Percentiles rank a stretch among this genome's conserved stretches.
phyloP scores from a whole-genome alignment of 78 protist species.

The Andalucia godoyi region DNA sequence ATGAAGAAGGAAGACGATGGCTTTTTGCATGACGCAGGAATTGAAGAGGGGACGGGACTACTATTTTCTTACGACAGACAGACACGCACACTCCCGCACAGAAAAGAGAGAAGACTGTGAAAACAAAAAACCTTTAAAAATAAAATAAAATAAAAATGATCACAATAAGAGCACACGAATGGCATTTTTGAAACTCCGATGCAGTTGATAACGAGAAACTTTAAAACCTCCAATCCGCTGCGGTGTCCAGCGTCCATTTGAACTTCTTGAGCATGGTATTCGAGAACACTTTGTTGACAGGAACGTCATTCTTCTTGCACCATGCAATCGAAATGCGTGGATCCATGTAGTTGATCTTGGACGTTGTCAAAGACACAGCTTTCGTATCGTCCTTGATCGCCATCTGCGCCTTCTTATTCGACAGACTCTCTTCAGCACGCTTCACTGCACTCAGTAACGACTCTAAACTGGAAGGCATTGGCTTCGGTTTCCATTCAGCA shows the following conservation, averaged over 20 bases:
- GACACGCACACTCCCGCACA: too few relatives aligned
- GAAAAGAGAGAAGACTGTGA: too few relatives aligned
- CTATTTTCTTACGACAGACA: too few relatives aligned
- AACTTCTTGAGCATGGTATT: conserved; percentile 62
- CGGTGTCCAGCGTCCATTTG: conserved; percentile 69
- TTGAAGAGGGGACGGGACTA: too few relatives aligned
- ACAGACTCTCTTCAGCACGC: not conserved
- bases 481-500: not conserved
- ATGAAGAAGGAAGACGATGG: too few relatives aligned
- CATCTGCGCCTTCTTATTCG: not conserved
- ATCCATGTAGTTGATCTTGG: conserved; percentile 94
- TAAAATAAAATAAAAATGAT: too few relatives aligned
- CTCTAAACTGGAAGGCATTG: not conserved
- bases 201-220: too few relatives aligned
- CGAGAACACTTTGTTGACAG: conserved; percentile 53
- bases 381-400: conserved; percentile 31
- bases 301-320: conserved; percentile 71
- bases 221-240: conserved; percentile 39
- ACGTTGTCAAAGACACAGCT: conserved; percentile 78
- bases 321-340: conserved; percentile 97
- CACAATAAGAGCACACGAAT: too few relatives aligned
- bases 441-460: not conserved
- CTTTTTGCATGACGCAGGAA: too few relatives aligned
- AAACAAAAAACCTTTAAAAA: too few relatives aligned
- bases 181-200: too few relatives aligned